Conservation (phyloP, 768 basidiomycete species). For the Stropharia rugosoannulata region DNA sequence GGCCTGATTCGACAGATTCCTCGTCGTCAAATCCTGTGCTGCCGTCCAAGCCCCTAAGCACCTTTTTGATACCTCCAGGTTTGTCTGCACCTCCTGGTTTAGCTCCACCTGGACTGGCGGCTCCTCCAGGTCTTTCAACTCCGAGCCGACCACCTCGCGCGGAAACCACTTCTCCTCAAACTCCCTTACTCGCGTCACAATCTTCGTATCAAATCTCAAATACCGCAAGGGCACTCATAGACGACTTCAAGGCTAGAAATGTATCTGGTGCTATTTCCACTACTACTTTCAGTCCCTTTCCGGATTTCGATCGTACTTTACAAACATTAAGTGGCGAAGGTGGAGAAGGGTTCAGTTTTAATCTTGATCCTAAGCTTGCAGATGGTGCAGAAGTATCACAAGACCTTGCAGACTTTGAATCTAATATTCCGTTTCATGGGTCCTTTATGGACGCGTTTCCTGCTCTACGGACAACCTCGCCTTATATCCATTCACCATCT, state of each 20-base stretch:
- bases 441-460: constrained; percentile 74
- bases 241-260: constrained; percentile 77
- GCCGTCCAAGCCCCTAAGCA: constrained; percentile 31
- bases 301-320: constrained; percentile 85
- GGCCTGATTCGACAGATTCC: constrained; percentile 34
- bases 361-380: constrained; percentile 77
- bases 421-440: constrained; percentile 59
- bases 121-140: constrained; percentile 64
- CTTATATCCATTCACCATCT: constrained; percentile 47
- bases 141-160: constrained; percentile 49
- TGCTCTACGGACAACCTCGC: constrained; percentile 42
- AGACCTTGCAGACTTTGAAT: constrained; percentile 51
- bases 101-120: constrained; percentile 53
- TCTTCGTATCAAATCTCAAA: constrained; percentile 85
- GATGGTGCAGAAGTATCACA: constrained; percentile 40
- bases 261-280: constrained; percentile 48
- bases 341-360: constrained; percentile 80
- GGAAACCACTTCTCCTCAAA: constrained; percentile 51
- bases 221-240: constrained; percentile 79
- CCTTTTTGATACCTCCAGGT: constrained; percentile 45
- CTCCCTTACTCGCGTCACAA: constrained; percentile 51
- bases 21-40: constrained; percentile 33
- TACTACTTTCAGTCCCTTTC: constrained; percentile 66
- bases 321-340: constrained; percentile 68
- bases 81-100: constrained; percentile 61